Base-by-base conservation (phyloP, 495 filamentous ascomycete species). In the Trichoderma erinaceum region DNA sequence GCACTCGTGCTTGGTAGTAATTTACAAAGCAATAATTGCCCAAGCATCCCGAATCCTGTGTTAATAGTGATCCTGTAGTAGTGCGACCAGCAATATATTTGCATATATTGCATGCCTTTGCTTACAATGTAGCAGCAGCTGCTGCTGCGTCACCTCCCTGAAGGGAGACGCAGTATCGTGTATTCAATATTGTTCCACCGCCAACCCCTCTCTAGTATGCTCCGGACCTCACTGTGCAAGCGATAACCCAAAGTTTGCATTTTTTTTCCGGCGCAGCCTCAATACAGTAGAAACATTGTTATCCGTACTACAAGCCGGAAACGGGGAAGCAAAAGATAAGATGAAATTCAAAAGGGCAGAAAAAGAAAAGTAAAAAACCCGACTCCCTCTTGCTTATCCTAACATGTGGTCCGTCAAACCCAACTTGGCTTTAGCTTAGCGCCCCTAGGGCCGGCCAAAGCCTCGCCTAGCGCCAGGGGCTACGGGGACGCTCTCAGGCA, bases 391-490 rank as follows among this genome's bases (percentile, higher is more conserved):
- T 12, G n/a, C 18, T 25, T 23, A 21, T n/a, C 56, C 56, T 25
- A 61, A 18, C 44, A 48, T 29, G 16, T 61, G 56, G 23, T 11
- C 56, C 56, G 56, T 32, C n/a, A 61, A 61, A 61, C 56, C 44
- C 56, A 21, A 29, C 56, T 15, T 29, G 56, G 56, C 56, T 32
- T 25, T 25, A 32, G 56, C n/a, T 25, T 25, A 32, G 25, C 25
- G 27, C 56, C 25, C 29, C 27, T 61, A 61, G 56, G 11, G 56
- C 56, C 56, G 56, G 56, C 56, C 56, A 18, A 32, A 18, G 25
- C 56, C 56, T 61, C n/a, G 12, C 4, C 56, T 61, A 61, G 56
- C 56, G 25, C 56, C 56, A 61, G 56, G 56, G 56, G 56, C 12
- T 32, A 3, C 4, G 10, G 56, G 23, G 13, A 4, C 44, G 6